Percentiles rank a stretch among this genome's conserved stretches.
Conservation (phyloP, 78 protist genomes). For the Pigoraptor vietnamica region DNA sequence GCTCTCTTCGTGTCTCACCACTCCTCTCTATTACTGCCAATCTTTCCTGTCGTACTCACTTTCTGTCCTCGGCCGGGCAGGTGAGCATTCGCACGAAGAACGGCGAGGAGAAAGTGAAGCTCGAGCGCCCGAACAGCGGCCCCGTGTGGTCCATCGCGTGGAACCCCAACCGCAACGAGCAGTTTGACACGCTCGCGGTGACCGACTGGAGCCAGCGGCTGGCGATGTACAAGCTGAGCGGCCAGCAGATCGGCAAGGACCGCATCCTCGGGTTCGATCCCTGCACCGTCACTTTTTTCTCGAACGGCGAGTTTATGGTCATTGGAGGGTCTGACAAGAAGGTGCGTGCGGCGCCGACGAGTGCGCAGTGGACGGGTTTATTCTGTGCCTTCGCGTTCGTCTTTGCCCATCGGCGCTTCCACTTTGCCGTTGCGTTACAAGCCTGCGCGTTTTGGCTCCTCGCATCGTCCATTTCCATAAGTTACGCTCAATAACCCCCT, state of each 20-base stretch:
- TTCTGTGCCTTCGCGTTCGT: background rate
- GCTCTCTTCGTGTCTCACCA: too few species aligned
- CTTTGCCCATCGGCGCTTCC: background rate
- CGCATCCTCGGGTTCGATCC: slow-evolving; percentile 60
- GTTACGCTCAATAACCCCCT: background rate
- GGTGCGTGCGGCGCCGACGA: slow-evolving; percentile 2
- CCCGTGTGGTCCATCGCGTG: slow-evolving; percentile 11
- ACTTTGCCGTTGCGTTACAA: too few species aligned
- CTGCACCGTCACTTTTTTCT: slow-evolving; percentile 40
- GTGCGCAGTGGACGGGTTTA: too few species aligned
- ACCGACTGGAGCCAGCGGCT: slow-evolving; percentile 70
- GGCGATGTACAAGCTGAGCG: slow-evolving; percentile 39
- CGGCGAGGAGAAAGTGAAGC: background rate
- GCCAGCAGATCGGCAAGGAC: slow-evolving; percentile 26
- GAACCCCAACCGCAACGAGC: slow-evolving; percentile 9
- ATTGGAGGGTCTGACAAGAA: slow-evolving; percentile 62
- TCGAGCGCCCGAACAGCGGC: background rate
- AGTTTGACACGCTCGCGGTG: slow-evolving; percentile 53
- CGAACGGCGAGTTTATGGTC: slow-evolving; percentile 52
- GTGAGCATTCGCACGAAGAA: background rate
- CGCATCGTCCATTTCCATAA: too few species aligned
- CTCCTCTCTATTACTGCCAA: too few species aligned
- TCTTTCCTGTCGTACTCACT: background rate
- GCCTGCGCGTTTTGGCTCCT: too few species aligned
- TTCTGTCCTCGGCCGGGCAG: background rate